Conservation (phyloP, 768 basidiomycete genomes). For the Phylloporus sp. region DNA sequence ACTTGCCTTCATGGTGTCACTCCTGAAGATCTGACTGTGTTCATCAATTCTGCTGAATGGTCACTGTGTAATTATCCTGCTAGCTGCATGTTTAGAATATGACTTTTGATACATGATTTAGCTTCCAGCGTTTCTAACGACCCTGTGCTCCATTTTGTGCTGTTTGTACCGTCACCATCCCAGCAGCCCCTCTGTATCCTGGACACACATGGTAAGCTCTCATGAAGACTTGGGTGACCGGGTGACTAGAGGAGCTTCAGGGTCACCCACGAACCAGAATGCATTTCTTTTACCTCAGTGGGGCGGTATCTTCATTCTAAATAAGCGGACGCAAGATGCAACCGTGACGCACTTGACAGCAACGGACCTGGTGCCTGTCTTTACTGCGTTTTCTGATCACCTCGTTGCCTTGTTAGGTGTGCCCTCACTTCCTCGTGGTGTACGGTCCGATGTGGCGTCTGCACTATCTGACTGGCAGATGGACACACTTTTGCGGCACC, state of each 20-base stretch:
- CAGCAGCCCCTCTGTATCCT: slow-evolving; percentile 70
- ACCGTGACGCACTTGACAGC: slow-evolving; percentile 31
- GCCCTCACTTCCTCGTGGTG: slow-evolving; percentile 50
- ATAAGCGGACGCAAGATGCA: slow-evolving; percentile 40
- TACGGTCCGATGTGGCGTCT: slow-evolving; percentile 31
- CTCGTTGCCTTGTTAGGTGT: slow-evolving; percentile 80
- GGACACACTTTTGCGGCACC: slow-evolving; percentile 67
- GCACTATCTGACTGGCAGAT: slow-evolving; percentile 72
- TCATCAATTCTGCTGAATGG: slow-evolving; percentile 97
- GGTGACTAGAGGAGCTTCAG: slow-evolving; percentile 33
- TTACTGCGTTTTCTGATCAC: slow-evolving; percentile 66
- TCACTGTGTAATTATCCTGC: slow-evolving; percentile 62
- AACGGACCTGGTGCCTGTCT: slow-evolving; percentile 46
- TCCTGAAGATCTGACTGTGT: slow-evolving; percentile 84
- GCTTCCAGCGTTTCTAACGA: slow-evolving; percentile 92
- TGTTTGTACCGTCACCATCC: slow-evolving; percentile 76
- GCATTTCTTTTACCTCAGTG: slow-evolving; percentile 92
- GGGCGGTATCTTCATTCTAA: slow-evolving; percentile 83
- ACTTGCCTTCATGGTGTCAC: slow-evolving; percentile 53
- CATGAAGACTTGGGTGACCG: slow-evolving; percentile 2
- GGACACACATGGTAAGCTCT: slow-evolving; percentile 43
- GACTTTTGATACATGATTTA: slow-evolving; percentile 29
- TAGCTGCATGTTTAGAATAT: background rate
- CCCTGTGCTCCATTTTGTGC: slow-evolving; percentile 87
- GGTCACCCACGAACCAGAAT: slow-evolving; percentile 43